These are phyloP conservation scores for Apiotrichum gamsii DNA, from an alignment of 1,284 basidiomycete species.

Conservation along the genomic window DNA sequence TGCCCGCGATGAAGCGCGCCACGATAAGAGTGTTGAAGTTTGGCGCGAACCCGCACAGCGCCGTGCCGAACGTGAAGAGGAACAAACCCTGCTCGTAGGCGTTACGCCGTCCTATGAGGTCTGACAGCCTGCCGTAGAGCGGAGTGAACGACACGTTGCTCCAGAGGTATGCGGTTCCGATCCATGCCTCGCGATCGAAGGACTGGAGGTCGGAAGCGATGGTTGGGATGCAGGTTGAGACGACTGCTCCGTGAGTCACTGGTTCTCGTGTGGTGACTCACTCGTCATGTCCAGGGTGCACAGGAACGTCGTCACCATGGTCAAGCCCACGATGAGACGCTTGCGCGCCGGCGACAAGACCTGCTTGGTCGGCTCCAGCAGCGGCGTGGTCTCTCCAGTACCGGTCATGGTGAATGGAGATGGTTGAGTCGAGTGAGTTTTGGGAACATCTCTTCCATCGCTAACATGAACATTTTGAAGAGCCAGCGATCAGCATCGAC, in stretches of 20 bases:
- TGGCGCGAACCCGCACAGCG: constrained; percentile 19
- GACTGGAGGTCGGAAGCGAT: constrained; percentile 26
- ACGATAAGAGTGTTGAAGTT: constrained; percentile 11
- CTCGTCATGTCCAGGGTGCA: constrained; percentile 25
- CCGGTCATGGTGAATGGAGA: too few relatives aligned
- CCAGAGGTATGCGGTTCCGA: constrained; percentile 32
- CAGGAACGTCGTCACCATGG: constrained; percentile 24
- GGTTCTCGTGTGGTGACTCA: constrained; percentile 1
- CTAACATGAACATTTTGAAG: too few relatives aligned
- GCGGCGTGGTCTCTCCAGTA: constrained; percentile 5
- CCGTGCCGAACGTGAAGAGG: constrained; percentile 28
- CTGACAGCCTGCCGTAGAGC: constrained; percentile 27
- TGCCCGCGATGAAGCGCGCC: constrained; percentile 29
- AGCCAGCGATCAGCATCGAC: too few relatives aligned
- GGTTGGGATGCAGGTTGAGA: constrained; percentile 28
- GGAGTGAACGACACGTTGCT: constrained; percentile 30
- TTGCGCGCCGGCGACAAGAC: constrained; percentile 4
- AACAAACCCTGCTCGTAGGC: constrained; percentile 22
- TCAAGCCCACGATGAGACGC: constrained; percentile 20
- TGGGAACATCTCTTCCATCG: too few relatives aligned
- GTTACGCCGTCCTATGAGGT: constrained; percentile 23
- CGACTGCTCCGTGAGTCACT: constrained; percentile 12
- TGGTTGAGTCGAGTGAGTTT: too few relatives aligned
- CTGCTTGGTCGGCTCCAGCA: constrained; percentile 1
- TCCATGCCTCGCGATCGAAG: constrained; percentile 29